Base-by-base conservation (phyloP, 1,284 basidiomycete genomes). In the Acaromyces ingoldii region DNA sequence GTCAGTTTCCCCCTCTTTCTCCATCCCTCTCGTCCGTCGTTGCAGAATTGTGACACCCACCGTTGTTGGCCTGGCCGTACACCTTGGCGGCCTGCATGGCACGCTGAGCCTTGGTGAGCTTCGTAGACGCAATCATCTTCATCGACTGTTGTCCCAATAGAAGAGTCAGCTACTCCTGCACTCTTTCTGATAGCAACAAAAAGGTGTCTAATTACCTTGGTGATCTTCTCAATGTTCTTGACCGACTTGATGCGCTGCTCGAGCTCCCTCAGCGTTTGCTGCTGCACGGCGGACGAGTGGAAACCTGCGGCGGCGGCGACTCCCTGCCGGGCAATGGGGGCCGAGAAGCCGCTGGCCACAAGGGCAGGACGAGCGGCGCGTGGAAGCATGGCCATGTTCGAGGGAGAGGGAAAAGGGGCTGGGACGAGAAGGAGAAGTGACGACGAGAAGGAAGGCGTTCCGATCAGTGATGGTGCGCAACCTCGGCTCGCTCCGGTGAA, bases 181-280 rank as follows among this genome's bases (percentile, higher is more conserved):
- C 13, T 33, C 47, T 28, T 51, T 24, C 84, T 58, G 71, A 91
- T 89, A n/a, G n/a, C n/a, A n/a, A n/a, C n/a, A n/a, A n/a, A n/a
- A n/a, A n/a, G n/a, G n/a, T n/a, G n/a, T n/a, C n/a, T n/a, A n/a
- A n/a, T n/a, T n/a, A n/a, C n/a, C 82, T 93, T 92, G 63, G 91
- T 96, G 81, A 95, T 96, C 88, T 96, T 95, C 83, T 93, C 89
- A 76, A 95, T 95, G 73, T 78, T 97, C 78, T 83, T 83, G 76
- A 97, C 93, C 53, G 91, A 95, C 85, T 97, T 96, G 79, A 92
- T 83, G 67, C 93, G 87, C 77, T 89, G 79, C 81, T 98, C 95
- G 74, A 97, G 88, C 81, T 98, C 93, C 75, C 91, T 87, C 66
- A 98, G 86, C 56, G 93, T 96, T 44, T 91, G 92, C 89, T 92